phyloP scores from a whole-genome alignment of 2,329 filamentous ascomycete genomes.

The Gaeumannomyces tritici region DNA sequence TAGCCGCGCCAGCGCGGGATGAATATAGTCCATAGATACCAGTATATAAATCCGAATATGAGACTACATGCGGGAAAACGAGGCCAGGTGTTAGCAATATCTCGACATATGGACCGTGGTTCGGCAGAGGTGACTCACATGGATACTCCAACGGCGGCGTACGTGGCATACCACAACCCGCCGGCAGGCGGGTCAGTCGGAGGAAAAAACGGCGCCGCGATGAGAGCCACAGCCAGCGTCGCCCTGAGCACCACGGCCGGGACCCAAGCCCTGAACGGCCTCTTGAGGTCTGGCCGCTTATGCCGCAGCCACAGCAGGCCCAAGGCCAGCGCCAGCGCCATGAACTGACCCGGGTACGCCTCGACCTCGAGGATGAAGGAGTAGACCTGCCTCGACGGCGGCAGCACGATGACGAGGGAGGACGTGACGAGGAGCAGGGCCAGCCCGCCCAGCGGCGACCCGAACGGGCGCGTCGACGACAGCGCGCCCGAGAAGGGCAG shows the following conservation, averaged over 20 bases:
- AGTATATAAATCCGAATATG: conserved; percentile 51
- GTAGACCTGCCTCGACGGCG: conserved; percentile 57
- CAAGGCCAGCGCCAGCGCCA: conserved; percentile 44
- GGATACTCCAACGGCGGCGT: conserved; percentile 40
- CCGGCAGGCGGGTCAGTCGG: conserved; percentile 34
- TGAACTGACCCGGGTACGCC: conserved; percentile 55
- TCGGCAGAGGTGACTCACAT: conserved; percentile 34
- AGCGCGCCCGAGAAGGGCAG: conserved; percentile 52
- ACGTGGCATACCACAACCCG: conserved; percentile 43
- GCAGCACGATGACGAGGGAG: conserved; percentile 53
- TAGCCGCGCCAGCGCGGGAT: conserved; percentile 52
- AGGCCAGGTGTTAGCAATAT: not conserved
- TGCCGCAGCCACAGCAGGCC: conserved; percentile 53
- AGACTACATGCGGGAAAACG: conserved; percentile 30
- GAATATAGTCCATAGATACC: conserved; percentile 56
- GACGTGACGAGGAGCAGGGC: conserved; percentile 62
- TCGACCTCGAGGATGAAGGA: conserved; percentile 66
- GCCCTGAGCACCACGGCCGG: conserved; percentile 48
- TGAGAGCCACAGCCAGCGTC: conserved; percentile 39
- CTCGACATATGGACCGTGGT: not conserved
- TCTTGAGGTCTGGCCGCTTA: conserved; percentile 46
- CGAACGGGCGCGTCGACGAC: conserved; percentile 57
- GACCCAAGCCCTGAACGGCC: conserved; percentile 58
- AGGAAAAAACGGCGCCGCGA: conserved; percentile 54
- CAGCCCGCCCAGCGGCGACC: conserved; percentile 57